Evolutionary conservation across 306 rosid genomes (phyloP).

Genomic region (Quercus agrifolia): DNA sequence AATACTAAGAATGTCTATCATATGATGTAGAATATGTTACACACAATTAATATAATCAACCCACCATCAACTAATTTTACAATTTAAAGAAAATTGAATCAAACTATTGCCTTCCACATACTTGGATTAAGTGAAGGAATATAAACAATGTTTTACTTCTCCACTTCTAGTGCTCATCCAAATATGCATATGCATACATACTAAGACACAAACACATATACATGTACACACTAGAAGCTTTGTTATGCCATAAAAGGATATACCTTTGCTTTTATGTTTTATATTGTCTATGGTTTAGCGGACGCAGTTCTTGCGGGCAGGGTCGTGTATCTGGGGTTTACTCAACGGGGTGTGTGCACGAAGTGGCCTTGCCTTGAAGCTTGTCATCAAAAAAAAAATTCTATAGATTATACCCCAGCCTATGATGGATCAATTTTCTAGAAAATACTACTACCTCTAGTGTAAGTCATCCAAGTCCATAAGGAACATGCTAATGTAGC

Average conservation of each 20-base stretch:
- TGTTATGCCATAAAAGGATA: neutral
- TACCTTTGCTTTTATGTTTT: neutral
- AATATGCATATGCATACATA: neutral
- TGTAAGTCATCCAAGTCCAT: neutral
- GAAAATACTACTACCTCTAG: neutral
- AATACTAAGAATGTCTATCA: neutral
- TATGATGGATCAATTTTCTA: conserved; percentile 1
- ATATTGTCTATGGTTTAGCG: neutral
- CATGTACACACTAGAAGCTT: neutral
- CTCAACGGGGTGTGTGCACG: too few species aligned
- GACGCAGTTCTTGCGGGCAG: too few species aligned
- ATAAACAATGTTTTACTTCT: neutral
- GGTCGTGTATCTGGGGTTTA: too few species aligned
- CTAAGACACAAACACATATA: neutral
- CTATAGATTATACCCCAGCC: neutral
- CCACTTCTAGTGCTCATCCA: neutral
- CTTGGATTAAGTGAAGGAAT: neutral
- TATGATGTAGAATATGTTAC: neutral
- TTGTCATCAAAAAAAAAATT: too few species aligned
- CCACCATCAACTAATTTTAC: too few species aligned
- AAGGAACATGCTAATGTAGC: conserved; percentile 1
- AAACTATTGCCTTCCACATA: neutral
- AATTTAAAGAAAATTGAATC: too few species aligned
- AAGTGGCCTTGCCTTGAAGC: too few species aligned
- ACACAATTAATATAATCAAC: too few species aligned